These are phyloP conservation scores for Hanseniaspora pseudoguilliermondii DNA, from an alignment of 805 yeast species.

Conservation along the genomic window DNA sequence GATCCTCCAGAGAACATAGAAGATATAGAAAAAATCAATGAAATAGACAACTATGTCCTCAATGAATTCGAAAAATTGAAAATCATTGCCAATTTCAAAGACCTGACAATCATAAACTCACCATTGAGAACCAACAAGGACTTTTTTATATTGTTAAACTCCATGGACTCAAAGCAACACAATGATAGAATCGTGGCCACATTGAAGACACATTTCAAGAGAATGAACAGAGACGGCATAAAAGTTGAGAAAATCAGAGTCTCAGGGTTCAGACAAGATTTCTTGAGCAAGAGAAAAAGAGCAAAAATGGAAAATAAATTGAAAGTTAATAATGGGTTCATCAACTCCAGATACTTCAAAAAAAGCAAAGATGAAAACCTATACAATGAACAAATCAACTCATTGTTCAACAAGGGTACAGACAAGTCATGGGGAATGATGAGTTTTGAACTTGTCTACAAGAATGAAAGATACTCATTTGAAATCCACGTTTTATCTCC, in stretches of 20 bases:
- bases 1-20: slow-evolving; percentile 7
- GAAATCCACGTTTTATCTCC: slow-evolving; percentile 10
- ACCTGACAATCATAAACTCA: slow-evolving; percentile 1
- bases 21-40: not conserved
- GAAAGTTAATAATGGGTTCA: not conserved
- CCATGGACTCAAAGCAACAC: slow-evolving; percentile 12
- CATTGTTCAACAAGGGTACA: not conserved
- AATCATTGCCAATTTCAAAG: not conserved
- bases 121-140: slow-evolving; percentile 1
- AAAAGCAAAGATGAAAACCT: not conserved
- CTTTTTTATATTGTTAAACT: slow-evolving; percentile 1
- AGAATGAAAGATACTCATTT: not conserved
- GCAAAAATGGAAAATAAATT: not conserved
- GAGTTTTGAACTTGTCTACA: not conserved
- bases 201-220: not conserved
- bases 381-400: not conserved
- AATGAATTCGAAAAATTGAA: not conserved
- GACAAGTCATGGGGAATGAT: slow-evolving; percentile 11
- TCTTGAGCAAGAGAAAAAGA: slow-evolving; percentile 2
- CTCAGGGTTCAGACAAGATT: slow-evolving; percentile 5
- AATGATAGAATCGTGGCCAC: not conserved
- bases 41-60: not conserved
- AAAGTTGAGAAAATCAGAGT: not conserved
- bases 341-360: slow-evolving; percentile 1
- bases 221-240: not conserved